Percentiles rank a stretch among this genome's conserved stretches.
Conservation (phyloP, 495 filamentous ascomycete species). For the Pseudomonodictys pantanalensis region DNA sequence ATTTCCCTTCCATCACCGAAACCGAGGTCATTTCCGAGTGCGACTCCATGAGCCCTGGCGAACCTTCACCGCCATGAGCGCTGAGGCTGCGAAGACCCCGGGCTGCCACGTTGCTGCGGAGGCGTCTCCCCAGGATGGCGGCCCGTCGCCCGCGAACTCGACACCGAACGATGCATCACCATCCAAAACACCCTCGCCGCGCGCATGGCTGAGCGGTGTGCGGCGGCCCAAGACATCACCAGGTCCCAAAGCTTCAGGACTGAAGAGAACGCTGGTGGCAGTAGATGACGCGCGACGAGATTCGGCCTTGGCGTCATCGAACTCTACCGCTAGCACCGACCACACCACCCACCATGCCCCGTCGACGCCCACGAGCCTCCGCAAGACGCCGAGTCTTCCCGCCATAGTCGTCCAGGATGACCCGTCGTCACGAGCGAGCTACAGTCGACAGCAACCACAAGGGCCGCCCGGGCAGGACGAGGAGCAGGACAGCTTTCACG, state of each 20-base stretch:
- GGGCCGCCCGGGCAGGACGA: background rate
- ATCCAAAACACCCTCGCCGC: conserved; percentile 16
- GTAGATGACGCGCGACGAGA: conserved; percentile 47
- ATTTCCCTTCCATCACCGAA: conserved; percentile 18
- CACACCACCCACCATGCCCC: conserved; percentile 42
- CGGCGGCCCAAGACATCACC: conserved; percentile 30
- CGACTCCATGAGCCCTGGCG: conserved; percentile 19
- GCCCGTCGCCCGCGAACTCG: conserved; percentile 3
- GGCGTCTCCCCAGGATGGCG: background rate
- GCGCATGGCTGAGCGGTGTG: conserved; percentile 32
- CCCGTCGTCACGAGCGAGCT: conserved; percentile 1
- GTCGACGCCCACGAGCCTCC: conserved; percentile 28
- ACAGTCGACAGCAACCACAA: conserved; percentile 1
- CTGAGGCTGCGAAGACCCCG: conserved; percentile 17
- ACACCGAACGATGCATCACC: conserved; percentile 5
- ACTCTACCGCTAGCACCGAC: conserved; percentile 48
- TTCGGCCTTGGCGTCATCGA: conserved; percentile 54
- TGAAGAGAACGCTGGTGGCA: conserved; percentile 26
- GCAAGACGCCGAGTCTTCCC: conserved; percentile 36
- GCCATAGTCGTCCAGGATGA: conserved; percentile 43
- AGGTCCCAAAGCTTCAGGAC: conserved; percentile 22
- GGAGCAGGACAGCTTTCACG: conserved; percentile 43
- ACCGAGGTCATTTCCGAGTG: conserved; percentile 17
- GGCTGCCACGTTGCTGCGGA: conserved; percentile 3
- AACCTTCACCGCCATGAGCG: conserved; percentile 26